Evolutionary conservation across 352 stramenopile species (phyloP).

Genomic region (Phytophthora sojae): DNA sequence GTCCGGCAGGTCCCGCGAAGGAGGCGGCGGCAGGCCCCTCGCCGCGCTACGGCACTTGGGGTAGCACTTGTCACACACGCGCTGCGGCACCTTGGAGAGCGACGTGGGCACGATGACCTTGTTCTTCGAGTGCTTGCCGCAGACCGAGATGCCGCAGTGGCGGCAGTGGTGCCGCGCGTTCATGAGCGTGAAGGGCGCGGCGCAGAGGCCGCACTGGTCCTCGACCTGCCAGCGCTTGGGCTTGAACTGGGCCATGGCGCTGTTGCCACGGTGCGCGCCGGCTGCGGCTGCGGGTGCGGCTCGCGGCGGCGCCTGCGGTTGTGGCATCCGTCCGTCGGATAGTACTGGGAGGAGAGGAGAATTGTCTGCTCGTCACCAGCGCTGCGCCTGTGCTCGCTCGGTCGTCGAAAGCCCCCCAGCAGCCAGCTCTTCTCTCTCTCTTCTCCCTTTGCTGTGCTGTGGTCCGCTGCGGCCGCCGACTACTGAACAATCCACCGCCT

Average conservation of each 20-base stretch:
- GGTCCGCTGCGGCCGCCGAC: no score
- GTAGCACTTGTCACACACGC: conserved; percentile 80
- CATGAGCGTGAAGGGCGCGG: conserved; percentile 62
- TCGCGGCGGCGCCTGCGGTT: conserved; percentile 22
- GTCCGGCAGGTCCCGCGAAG: conserved; percentile 18
- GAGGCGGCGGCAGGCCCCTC: conserved; percentile 19
- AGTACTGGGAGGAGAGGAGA: conserved; percentile 4
- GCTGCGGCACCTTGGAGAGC: conserved; percentile 70
- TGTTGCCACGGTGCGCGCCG: conserved; percentile 41
- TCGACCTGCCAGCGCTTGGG: conserved; percentile 71
- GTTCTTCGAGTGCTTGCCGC: conserved; percentile 74
- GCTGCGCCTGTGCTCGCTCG: conserved; percentile 4
- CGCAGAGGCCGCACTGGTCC: conserved; percentile 68
- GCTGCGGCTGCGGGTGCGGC: conserved; percentile 29
- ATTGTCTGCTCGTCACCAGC: conserved; percentile 21
- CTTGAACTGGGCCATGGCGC: conserved; percentile 59
- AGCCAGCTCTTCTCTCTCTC: conserved; percentile 2
- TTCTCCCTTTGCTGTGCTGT: neutral
- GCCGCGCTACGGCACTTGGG: conserved; percentile 47
- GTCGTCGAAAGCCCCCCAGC: conserved; percentile 10
- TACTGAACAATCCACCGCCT: conserved; percentile 35
- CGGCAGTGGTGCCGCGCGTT: conserved; percentile 83
- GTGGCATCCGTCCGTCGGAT: conserved; percentile 22
- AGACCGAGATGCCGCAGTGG: conserved; percentile 79
- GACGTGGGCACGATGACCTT: conserved; percentile 72